phyloP scores from a whole-genome alignment of 805 yeast genomes.

The Candida anglica region DNA sequence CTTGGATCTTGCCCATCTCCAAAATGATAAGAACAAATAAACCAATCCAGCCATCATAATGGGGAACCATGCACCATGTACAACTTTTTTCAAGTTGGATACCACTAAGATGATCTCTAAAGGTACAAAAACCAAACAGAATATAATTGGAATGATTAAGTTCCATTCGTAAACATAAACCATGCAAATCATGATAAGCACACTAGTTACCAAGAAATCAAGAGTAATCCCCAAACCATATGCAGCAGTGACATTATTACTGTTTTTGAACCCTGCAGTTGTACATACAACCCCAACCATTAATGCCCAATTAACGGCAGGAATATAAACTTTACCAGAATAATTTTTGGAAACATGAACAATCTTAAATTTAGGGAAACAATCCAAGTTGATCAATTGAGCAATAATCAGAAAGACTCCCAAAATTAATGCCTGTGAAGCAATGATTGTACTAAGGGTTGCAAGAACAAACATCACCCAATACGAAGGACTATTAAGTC shows the following conservation, averaged over 20 bases:
- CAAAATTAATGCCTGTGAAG: conserved; percentile 56
- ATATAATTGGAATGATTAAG: conserved; percentile 29
- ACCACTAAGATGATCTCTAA: conserved; percentile 44
- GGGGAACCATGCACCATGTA: conserved; percentile 64
- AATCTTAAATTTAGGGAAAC: conserved; percentile 48
- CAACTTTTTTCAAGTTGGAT: conserved; percentile 48
- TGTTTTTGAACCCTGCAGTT: conserved; percentile 49
- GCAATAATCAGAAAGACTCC: conserved; percentile 51
- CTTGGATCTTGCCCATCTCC: conserved; percentile 47
- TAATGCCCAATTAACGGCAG: conserved; percentile 45
- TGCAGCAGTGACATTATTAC: conserved; percentile 52
- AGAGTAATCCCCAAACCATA: conserved; percentile 57
- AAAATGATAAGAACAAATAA: conserved; percentile 33
- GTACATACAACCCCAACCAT: conserved; percentile 49
- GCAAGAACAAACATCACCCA: conserved; percentile 53
- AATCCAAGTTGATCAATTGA: conserved; percentile 51
- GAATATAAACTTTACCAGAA: conserved; percentile 51
- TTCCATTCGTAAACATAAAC: conserved; percentile 40
- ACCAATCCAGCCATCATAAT: conserved; percentile 40
- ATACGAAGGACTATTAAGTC: conserved; percentile 37
- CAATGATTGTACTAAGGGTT: conserved; percentile 52
- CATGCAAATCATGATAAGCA: conserved; percentile 42
- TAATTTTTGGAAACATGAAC: conserved; percentile 41
- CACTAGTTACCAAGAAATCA: conserved; percentile 51
- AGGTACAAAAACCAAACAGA: conserved; percentile 39